Evolutionary conservation across 2,329 filamentous ascomycete genomes (phyloP).

Genomic region (Clarireedia monteithiana): DNA sequence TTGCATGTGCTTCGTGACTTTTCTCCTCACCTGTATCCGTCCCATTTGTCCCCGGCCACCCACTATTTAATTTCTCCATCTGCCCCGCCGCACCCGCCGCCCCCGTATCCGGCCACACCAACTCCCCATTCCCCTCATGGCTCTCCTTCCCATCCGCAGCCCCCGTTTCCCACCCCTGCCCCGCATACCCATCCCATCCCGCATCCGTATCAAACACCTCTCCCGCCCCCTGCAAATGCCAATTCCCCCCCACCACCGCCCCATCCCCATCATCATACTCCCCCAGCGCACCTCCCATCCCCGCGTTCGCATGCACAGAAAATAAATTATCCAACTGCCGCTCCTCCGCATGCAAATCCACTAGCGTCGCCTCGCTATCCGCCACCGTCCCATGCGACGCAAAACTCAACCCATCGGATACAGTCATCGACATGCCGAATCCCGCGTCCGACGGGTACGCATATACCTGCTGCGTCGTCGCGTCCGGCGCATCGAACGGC

Average conservation of each 20-base stretch:
- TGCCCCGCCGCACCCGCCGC: neutral
- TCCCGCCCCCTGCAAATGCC: neutral
- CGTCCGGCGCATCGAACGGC: constrained; percentile 14
- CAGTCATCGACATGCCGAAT: constrained; percentile 14
- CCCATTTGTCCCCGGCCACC: neutral
- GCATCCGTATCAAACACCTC: neutral
- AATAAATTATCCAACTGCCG: neutral
- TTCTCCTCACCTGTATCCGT: neutral
- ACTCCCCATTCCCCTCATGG: neutral
- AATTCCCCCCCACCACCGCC: neutral
- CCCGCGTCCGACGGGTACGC: constrained; percentile 7
- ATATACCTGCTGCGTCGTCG: constrained; percentile 1
- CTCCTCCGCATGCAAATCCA: neutral
- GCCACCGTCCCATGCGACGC: constrained; percentile 28
- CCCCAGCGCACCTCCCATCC: neutral
- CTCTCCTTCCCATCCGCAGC: neutral
- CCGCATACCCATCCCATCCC: neutral
- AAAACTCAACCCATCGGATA: constrained; percentile 31
- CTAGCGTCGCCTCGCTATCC: constrained; percentile 17
- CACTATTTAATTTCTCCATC: neutral
- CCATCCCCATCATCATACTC: neutral
- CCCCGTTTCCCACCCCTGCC: neutral
- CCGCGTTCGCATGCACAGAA: neutral
- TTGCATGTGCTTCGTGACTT: neutral
- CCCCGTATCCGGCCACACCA: constrained; percentile 4